Conservation (phyloP, 2,329 filamentous ascomycete genomes). For the Fusarium algeriense region DNA sequence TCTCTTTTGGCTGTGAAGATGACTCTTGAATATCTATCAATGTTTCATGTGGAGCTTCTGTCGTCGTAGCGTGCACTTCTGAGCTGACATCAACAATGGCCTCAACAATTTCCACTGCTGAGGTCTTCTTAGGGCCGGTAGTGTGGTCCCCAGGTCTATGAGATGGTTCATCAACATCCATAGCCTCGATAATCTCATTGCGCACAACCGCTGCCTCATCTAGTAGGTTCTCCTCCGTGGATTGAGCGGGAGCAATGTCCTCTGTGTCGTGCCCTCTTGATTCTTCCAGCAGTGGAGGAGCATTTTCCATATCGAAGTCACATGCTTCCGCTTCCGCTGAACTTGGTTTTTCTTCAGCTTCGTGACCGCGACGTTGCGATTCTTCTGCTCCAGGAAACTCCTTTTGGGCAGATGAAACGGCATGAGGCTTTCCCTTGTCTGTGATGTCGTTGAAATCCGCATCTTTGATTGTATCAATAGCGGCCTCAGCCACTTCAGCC, state of each 20-base stretch:
- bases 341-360: not conserved
- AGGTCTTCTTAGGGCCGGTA: conserved; percentile 5
- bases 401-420: not conserved
- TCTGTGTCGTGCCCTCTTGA: conserved; percentile 1
- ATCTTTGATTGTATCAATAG: not conserved
- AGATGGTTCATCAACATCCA: conserved; percentile 40
- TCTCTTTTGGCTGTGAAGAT: conserved; percentile 15
- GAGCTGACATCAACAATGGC: conserved; percentile 20
- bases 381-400: not conserved
- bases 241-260: not conserved
- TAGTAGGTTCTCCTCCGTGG: not conserved
- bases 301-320: conserved; percentile 18
- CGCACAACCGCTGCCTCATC: conserved; percentile 1
- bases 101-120: conserved; percentile 21
- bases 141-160: not conserved
- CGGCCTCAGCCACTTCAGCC: not conserved
- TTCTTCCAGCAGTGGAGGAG: conserved; percentile 6
- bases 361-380: not conserved
- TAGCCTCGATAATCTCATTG: conserved; percentile 28
- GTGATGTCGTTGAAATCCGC: not conserved
- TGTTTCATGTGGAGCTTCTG: conserved; percentile 1
- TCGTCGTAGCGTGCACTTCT: conserved; percentile 16
- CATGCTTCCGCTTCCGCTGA: conserved; percentile 2
- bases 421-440: conserved; percentile 13
- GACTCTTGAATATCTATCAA: conserved; percentile 9